A percentile compares a stretch with the other conserved stretches of the same genome.
Conservation (phyloP, 2,329 filamentous ascomycete genomes). For the Exophiala spinifera region DNA sequence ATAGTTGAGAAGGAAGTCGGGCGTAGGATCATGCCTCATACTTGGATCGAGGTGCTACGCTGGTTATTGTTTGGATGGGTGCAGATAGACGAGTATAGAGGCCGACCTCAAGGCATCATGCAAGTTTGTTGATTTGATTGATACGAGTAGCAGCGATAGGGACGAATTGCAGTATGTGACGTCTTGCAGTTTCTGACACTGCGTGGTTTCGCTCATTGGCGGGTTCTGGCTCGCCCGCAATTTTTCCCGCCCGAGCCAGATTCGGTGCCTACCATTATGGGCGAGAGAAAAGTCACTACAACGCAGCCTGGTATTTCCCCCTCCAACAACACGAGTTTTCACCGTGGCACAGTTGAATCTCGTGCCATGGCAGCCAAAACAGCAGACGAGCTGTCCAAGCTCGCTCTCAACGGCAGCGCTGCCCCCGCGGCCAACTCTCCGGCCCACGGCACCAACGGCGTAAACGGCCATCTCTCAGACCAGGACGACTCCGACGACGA, state of each 20-base stretch:
- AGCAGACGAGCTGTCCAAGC: slow-evolving; percentile 30
- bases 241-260: slow-evolving; percentile 4
- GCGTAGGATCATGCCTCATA: slow-evolving; percentile 30
- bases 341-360: not conserved
- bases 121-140: not conserved
- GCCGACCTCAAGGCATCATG: no score
- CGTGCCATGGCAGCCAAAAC: slow-evolving; percentile 27
- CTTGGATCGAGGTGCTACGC: slow-evolving; percentile 8
- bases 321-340: not conserved
- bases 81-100: not conserved
- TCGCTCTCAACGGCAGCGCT: slow-evolving; percentile 34
- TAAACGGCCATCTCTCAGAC: slow-evolving; percentile 47
- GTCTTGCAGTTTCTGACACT: slow-evolving; percentile 10
- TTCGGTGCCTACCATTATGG: not conserved
- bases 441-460: slow-evolving; percentile 32
- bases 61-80: not conserved
- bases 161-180: slow-evolving; percentile 11
- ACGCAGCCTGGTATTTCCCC: not conserved
- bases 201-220: not conserved
- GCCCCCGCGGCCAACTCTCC: slow-evolving; percentile 29
- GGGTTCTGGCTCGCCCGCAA: not conserved
- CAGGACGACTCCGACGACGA: slow-evolving; percentile 55
- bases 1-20: slow-evolving; percentile 11
- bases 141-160: no score
- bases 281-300: not conserved